Evolutionary conservation across 805 yeast species (phyloP).

Genomic region (Sugiyamaella valdiviana): DNA sequence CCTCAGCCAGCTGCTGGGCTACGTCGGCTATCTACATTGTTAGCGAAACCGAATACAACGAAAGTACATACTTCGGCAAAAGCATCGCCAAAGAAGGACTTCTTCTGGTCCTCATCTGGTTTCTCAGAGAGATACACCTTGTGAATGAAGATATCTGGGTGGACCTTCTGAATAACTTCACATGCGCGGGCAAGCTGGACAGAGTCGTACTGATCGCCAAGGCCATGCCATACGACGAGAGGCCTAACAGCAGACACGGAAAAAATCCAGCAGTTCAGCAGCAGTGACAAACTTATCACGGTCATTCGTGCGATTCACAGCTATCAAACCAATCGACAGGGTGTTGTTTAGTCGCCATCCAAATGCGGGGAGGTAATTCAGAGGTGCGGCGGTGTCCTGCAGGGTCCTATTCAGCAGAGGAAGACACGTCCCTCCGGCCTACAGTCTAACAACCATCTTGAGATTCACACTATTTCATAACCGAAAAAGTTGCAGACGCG

Average conservation of each 20-base stretch:
- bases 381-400: too few relatives aligned
- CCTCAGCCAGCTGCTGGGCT: conserved; percentile 46
- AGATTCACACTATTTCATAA: too few relatives aligned
- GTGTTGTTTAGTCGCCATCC: too few relatives aligned
- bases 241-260: conserved; percentile 31
- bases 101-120: conserved; percentile 46
- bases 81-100: conserved; percentile 54
- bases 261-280: background rate
- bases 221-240: conserved; percentile 77
- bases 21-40: conserved; percentile 37
- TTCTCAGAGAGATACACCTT: conserved; percentile 48
- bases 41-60: background rate
- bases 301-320: too few relatives aligned
- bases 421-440: too few relatives aligned
- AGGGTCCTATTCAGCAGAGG: too few relatives aligned
- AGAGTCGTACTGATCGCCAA: conserved; percentile 70
- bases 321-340: too few relatives aligned
- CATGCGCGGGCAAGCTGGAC: conserved; percentile 47
- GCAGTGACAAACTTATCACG: background rate
- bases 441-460: too few relatives aligned
- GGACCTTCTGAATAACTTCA: conserved; percentile 36
- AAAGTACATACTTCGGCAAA: conserved; percentile 36
- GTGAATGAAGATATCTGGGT: conserved; percentile 50
- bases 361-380: too few relatives aligned
- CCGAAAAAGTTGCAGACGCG: too few relatives aligned